Percentiles rank a stretch among this genome's conserved stretches.
Evolutionary conservation across 164 flowering plant genomes (phyloP).

Genomic region (Chimonanthus praecox): DNA sequence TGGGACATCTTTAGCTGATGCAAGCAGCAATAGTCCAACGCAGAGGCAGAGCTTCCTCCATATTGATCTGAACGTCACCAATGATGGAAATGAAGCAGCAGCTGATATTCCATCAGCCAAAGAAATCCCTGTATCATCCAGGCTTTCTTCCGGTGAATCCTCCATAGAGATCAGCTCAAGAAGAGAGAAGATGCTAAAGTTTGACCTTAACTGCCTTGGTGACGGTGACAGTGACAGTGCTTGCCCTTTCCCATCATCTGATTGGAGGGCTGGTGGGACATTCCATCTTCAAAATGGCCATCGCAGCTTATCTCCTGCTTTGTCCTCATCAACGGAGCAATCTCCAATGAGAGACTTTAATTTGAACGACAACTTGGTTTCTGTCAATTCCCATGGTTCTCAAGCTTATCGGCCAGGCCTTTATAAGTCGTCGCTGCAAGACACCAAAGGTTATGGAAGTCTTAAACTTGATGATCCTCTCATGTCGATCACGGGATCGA

Average conservation of each 20-base stretch:
- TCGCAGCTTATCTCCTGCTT: constrained; percentile 55
- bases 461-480: constrained; percentile 39
- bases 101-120: constrained; percentile 19
- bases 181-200: constrained; percentile 45
- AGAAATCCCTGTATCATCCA: constrained; percentile 33
- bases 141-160: constrained; percentile 53
- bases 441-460: constrained; percentile 23
- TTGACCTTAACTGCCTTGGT: constrained; percentile 60
- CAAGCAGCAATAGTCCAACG: constrained; percentile 16
- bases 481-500: constrained; percentile 69
- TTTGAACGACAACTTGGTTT: constrained; percentile 60
- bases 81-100: constrained; percentile 33
- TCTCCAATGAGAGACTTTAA: constrained; percentile 59
- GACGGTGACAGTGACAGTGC: constrained; percentile 61
- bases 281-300: constrained; percentile 31
- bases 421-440: constrained; percentile 26
- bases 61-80: constrained; percentile 77
- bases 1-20: constrained; percentile 13
- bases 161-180: constrained; percentile 52
- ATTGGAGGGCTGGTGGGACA: constrained; percentile 32
- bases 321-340: constrained; percentile 66
- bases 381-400: constrained; percentile 21
- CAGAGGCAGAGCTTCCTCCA: constrained; percentile 34
- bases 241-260: constrained; percentile 18
- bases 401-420: constrained; percentile 22